A percentile compares a stretch with the other conserved stretches of the same genome.
phyloP scores from a whole-genome alignment of 345 rosid species.

The Pistacia integerrima region DNA sequence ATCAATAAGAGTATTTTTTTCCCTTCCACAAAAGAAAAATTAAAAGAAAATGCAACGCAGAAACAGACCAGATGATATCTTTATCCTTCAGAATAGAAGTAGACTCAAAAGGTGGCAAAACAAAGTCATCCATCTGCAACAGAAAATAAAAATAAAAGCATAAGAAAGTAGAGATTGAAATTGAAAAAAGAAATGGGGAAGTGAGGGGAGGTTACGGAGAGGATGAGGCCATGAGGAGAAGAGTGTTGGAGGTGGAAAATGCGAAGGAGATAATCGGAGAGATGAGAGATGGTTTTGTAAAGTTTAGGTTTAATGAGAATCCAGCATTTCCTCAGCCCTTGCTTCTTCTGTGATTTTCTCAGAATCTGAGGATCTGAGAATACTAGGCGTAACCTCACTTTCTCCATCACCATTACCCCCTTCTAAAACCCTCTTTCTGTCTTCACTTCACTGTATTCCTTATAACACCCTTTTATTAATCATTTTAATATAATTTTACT shows the following conservation, averaged over 20 bases:
- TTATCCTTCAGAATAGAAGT: slow-evolving; percentile 72
- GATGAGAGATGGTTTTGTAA: slow-evolving; percentile 58
- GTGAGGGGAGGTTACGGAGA: slow-evolving; percentile 47
- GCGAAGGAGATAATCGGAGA: slow-evolving; percentile 56
- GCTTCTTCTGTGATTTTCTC: slow-evolving; percentile 56
- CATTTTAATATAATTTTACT: too few relatives aligned
- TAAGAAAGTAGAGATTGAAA: background rate
- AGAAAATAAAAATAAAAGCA: slow-evolving; percentile 5
- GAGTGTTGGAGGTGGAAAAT: slow-evolving; percentile 56
- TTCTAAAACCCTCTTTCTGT: slow-evolving; percentile 6
- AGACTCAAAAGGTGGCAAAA: slow-evolving; percentile 81
- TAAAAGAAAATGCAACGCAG: background rate
- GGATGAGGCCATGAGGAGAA: slow-evolving; percentile 76
- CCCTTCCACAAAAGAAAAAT: background rate
- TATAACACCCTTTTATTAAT: too few relatives aligned
- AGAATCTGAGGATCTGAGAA: slow-evolving; percentile 53
- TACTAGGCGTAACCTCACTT: slow-evolving; percentile 64
- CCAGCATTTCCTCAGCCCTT: slow-evolving; percentile 77
- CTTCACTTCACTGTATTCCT: background rate
- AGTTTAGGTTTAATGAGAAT: slow-evolving; percentile 71
- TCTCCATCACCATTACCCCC: background rate
- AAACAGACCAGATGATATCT: slow-evolving; percentile 72
- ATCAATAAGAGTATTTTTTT: background rate
- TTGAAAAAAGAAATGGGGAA: too few relatives aligned
- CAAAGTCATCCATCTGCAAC: slow-evolving; percentile 90